Percentiles rank a stretch among this genome's conserved stretches.
phyloP scores from a whole-genome alignment of 139 green algal species.

The Pleodorina starrii region DNA sequence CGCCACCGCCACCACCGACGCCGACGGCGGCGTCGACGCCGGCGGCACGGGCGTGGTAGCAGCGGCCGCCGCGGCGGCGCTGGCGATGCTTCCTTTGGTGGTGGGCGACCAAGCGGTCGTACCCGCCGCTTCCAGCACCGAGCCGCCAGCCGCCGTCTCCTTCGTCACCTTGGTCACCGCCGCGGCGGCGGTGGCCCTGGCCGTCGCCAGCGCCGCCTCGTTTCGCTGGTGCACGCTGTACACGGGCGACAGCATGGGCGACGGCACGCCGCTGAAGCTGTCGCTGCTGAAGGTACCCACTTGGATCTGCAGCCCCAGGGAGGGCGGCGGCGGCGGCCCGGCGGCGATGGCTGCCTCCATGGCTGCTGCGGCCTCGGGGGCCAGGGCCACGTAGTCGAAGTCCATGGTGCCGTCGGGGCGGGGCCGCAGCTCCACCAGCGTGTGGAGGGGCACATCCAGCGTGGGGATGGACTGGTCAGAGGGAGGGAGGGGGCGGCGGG shows the following conservation, averaged over 20 bases:
- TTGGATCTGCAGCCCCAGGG: no score
- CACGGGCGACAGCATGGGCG: conserved; percentile 1
- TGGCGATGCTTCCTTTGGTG: no score
- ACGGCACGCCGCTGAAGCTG: neutral
- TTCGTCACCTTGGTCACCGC: neutral
- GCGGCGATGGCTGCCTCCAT: neutral
- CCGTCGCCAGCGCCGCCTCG: neutral
- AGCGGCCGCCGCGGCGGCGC: neutral
- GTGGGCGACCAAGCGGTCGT: neutral
- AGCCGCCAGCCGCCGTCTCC: neutral
- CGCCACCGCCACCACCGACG: neutral
- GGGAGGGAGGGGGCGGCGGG: neutral
- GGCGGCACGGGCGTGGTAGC: neutral
- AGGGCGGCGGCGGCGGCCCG: neutral
- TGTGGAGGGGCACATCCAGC: conserved; percentile 92
- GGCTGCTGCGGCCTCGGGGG: neutral
- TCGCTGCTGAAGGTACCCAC: neutral
- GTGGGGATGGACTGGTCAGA: conserved; percentile 79
- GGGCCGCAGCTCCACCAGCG: conserved; percentile 91
- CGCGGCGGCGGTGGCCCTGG: neutral
- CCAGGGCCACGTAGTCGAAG: conserved; percentile 60
- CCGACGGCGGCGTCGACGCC: neutral
- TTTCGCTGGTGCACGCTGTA: neutral
- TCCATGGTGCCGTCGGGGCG: conserved; percentile 90
- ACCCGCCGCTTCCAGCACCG: neutral